Evolutionary conservation across 148 eudicot genomes (phyloP), one percentile per base, ranked within the genome.

Genomic region (Polygonum aviculare): DNA sequence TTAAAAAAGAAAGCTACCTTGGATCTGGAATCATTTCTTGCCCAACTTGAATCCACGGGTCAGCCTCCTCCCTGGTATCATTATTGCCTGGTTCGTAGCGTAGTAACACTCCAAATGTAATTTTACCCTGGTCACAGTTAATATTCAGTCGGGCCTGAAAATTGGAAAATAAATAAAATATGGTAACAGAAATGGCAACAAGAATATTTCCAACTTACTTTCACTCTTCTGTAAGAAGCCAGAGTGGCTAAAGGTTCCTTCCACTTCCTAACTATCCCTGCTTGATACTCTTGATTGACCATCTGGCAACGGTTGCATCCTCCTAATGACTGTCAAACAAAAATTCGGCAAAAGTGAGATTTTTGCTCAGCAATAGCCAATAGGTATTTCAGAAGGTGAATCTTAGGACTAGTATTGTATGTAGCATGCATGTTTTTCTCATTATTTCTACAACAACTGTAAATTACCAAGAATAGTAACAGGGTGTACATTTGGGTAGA

Each of bases 261-360:
- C 47, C 87, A 84, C 77, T 86, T 90, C 69, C 80, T 81, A 79
- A 92, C 79, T 18, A 73, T 75, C 70, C 90, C 93, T 40, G 78
- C 86, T 70, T 84, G 79, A 50, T 79, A 74, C 81, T 77, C 85
- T 75, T 90, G 78, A 84, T 94, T 94, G 71, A 94, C 87, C 98
- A 94, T 92, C 80, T 92, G 92, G 85, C 98, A 94, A 33, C 98
- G 92, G 72, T 90, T 94, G 87, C 98, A 94, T 80, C 98, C 97
- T 72, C 98, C 98, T 57, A 92, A 54, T 2, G 96, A 90, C 98
- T 94, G 84, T 69, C 71, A 73, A 76, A 69, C 48, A 60, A 5
- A 70, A 41, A 3, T 70, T 38, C 8, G 14, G 26, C 15, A 31
- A 5, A 26, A 60, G 5, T 21, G 65, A 4, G n/a, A 51, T 51